phyloP scores from a whole-genome alignment of 1,139 yeast genomes.

The Saccharomyces hybrid region DNA sequence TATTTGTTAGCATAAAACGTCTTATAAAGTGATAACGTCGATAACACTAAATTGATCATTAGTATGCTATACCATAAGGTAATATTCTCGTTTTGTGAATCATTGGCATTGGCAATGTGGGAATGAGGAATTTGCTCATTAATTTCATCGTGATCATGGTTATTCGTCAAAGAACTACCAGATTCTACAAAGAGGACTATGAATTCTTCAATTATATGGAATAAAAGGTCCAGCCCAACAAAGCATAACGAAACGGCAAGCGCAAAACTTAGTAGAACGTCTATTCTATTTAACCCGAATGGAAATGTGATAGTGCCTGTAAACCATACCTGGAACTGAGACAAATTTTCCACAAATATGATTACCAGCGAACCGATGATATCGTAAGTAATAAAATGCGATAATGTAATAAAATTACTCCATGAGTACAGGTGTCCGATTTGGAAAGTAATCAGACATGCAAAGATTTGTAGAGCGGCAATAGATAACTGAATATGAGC shows the following conservation, averaged over 20 bases:
- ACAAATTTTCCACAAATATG: slow-evolving; percentile 67
- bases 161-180: slow-evolving; percentile 2
- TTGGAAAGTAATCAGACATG: slow-evolving; percentile 42
- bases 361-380: slow-evolving; percentile 68
- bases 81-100: slow-evolving; percentile 2
- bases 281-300: slow-evolving; percentile 83
- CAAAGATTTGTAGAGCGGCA: slow-evolving; percentile 17
- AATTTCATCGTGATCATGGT: slow-evolving; percentile 20
- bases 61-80: slow-evolving; percentile 33
- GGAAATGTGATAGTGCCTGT: slow-evolving; percentile 79
- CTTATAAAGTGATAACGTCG: slow-evolving; percentile 31
- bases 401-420: slow-evolving; percentile 64
- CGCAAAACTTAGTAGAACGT: slow-evolving; percentile 83
- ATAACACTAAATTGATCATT: slow-evolving; percentile 23
- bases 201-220: slow-evolving; percentile 75
- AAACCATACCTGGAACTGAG: slow-evolving; percentile 89
- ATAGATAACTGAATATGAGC: slow-evolving; percentile 52
- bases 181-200: slow-evolving; percentile 43
- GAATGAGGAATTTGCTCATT: slow-evolving; percentile 43
- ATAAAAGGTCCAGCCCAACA: slow-evolving; percentile 82
- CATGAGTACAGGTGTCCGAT: slow-evolving; percentile 51
- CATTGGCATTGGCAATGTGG: slow-evolving; percentile 38
- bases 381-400: slow-evolving; percentile 84
- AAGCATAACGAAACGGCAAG: slow-evolving; percentile 75
- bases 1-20: slow-evolving; percentile 33